A percentile compares a stretch with the other conserved stretches of the same genome.
These are phyloP conservation scores for Dictyostelium citrinum DNA, from an alignment of 78 protist species.

Conservation along the genomic window DNA sequence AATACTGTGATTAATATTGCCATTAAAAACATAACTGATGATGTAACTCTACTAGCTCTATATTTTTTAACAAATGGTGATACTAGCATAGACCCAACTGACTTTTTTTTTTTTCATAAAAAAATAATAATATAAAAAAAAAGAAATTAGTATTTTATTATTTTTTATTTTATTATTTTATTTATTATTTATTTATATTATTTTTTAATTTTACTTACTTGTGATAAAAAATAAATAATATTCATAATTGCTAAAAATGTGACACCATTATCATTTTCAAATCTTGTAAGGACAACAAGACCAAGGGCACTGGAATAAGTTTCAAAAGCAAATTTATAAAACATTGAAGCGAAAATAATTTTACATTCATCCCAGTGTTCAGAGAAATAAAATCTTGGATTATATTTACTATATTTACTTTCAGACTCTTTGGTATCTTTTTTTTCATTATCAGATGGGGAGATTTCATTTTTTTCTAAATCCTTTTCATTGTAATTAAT, in stretches of 20 bases:
- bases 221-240: constrained; percentile 55
- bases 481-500: neutral
- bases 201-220: constrained; percentile 26
- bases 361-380: constrained; percentile 34
- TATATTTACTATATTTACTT: neutral
- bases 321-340: constrained; percentile 57
- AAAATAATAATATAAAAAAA: neutral
- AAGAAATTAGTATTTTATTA: neutral
- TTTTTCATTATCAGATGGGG: neutral
- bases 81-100: constrained; percentile 33
- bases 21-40: constrained; percentile 40
- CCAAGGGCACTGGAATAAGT: constrained; percentile 53
- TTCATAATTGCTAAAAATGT: constrained; percentile 71
- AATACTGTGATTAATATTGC: neutral
- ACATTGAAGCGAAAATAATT: constrained; percentile 36
- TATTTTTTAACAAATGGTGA: constrained; percentile 60
- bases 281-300: constrained; percentile 20
- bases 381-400: constrained; percentile 8
- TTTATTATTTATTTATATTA: neutral
- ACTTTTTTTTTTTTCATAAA: neutral
- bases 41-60: constrained; percentile 58
- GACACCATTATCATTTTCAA: constrained; percentile 47
- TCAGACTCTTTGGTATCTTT: neutral
- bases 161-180: neutral
- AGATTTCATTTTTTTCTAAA: neutral